These are phyloP conservation scores for Tephrocybe sp. DNA, from an alignment of 768 basidiomycete genomes.

Conservation along the genomic window DNA sequence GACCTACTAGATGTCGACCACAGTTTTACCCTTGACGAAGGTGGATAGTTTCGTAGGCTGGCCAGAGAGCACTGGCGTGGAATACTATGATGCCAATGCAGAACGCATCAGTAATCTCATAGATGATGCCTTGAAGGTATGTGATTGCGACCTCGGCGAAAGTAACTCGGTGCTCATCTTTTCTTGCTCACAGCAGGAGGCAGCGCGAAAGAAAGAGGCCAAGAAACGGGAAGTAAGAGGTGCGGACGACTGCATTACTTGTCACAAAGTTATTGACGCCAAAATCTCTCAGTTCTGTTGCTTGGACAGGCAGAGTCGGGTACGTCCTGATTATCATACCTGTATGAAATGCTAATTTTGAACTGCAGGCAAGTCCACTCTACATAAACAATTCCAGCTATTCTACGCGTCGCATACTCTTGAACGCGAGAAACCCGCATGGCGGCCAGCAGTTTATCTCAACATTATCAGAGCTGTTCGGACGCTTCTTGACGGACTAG, in stretches of 20 bases:
- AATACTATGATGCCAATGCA: conserved; percentile 13
- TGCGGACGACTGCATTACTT: neutral
- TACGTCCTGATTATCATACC: neutral
- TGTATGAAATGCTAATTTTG: neutral
- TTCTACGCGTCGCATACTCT: conserved; percentile 18
- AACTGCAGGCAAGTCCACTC: conserved; percentile 18
- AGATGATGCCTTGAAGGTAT: conserved; percentile 17
- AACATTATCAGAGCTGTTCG: conserved; percentile 17
- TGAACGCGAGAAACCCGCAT: conserved; percentile 18
- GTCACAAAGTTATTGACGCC: neutral
- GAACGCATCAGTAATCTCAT: conserved; percentile 15
- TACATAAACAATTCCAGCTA: conserved; percentile 20
- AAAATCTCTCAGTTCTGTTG: conserved; percentile 11
- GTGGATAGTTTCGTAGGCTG: conserved; percentile 1
- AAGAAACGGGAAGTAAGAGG: conserved; percentile 16
- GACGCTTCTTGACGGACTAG: conserved; percentile 14
- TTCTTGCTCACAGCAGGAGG: conserved; percentile 10
- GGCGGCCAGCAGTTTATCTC: conserved; percentile 16
- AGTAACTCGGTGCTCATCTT: neutral
- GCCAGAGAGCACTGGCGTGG: conserved; percentile 5
- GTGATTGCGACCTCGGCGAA: neutral
- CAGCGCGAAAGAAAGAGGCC: conserved; percentile 10
- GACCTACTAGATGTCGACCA: conserved; percentile 3
- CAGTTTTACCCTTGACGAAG: neutral
- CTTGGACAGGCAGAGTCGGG: conserved; percentile 20